Percentiles rank a stretch among this genome's conserved stretches.
Conservation (phyloP, 2,329 filamentous ascomycete genomes). For the Penicillium sp. region DNA sequence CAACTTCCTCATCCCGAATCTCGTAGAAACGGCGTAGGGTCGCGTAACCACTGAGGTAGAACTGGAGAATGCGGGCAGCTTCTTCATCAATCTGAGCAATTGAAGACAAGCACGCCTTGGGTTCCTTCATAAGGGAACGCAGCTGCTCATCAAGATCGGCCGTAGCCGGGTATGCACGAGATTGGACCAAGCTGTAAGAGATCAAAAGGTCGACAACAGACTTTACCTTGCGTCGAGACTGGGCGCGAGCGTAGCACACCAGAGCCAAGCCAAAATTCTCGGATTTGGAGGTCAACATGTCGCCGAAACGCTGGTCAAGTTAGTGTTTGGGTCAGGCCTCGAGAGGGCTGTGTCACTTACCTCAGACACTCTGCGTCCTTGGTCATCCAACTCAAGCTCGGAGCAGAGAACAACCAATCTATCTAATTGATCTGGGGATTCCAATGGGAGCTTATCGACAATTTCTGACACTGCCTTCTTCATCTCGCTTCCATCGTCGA, state of each 20-base stretch:
- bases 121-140: slow-evolving; percentile 67
- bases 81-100: slow-evolving; percentile 76
- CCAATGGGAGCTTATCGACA: slow-evolving; percentile 70
- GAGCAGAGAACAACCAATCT: slow-evolving; percentile 78
- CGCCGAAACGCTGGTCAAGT: slow-evolving; percentile 71
- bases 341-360: slow-evolving; percentile 52
- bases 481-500: slow-evolving; percentile 72
- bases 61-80: slow-evolving; percentile 79
- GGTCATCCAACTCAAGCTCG: slow-evolving; percentile 73
- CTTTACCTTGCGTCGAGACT: slow-evolving; percentile 75
- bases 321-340: slow-evolving; percentile 12
- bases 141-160: slow-evolving; percentile 74
- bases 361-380: slow-evolving; percentile 80
- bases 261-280: slow-evolving; percentile 83
- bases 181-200: slow-evolving; percentile 83
- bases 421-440: slow-evolving; percentile 72
- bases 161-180: slow-evolving; percentile 73
- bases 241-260: slow-evolving; percentile 87
- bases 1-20: slow-evolving; percentile 70
- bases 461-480: slow-evolving; percentile 74
- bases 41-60: slow-evolving; percentile 87
- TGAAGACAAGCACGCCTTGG: slow-evolving; percentile 69
- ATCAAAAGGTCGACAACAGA: slow-evolving; percentile 85
- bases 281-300: slow-evolving; percentile 70
- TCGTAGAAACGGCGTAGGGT: slow-evolving; percentile 89